phyloP scores from a whole-genome alignment of 345 rosid genomes.

The Corchorus capsularis region DNA sequence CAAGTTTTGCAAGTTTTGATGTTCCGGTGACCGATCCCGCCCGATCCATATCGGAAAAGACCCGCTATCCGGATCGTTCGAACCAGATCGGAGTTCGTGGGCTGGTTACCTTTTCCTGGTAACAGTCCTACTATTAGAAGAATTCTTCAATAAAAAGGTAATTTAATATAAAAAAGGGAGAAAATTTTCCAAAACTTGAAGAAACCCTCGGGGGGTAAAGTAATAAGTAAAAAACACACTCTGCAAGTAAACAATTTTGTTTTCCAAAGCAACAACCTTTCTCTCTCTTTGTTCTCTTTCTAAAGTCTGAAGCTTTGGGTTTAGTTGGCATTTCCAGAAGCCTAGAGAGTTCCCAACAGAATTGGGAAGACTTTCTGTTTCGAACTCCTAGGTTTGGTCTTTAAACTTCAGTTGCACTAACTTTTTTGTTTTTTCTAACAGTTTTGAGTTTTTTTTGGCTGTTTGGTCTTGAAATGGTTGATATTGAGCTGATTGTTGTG shows the following conservation, averaged over 20 bases:
- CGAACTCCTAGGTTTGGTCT: not conserved
- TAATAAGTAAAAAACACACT: not conserved
- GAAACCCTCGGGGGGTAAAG: constrained; percentile 6
- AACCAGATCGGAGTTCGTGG: too few relatives aligned
- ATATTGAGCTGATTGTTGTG: constrained; percentile 22
- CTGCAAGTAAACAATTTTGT: constrained; percentile 20
- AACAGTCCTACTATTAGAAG: too few relatives aligned
- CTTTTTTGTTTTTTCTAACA: not conserved
- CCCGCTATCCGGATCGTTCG: too few relatives aligned
- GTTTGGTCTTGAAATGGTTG: not conserved
- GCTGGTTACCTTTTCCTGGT: too few relatives aligned
- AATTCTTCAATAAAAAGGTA: too few relatives aligned
- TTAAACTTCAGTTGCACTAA: constrained; percentile 4
- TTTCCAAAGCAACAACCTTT: constrained; percentile 18
- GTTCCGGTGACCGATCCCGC: too few relatives aligned
- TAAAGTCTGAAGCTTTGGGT: not conserved
- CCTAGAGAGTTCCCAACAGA: constrained; percentile 18
- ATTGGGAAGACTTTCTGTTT: constrained; percentile 12
- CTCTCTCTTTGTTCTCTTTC: constrained; percentile 7
- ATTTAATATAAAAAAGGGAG: not conserved
- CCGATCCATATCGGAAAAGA: too few relatives aligned
- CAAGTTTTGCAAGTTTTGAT: too few relatives aligned
- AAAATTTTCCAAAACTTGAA: constrained; percentile 18
- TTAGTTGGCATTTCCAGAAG: constrained; percentile 14
- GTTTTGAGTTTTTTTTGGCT: not conserved